Evolutionary conservation across 495 filamentous ascomycete genomes (phyloP).

Genomic region (Mycothermus thermophilus): DNA sequence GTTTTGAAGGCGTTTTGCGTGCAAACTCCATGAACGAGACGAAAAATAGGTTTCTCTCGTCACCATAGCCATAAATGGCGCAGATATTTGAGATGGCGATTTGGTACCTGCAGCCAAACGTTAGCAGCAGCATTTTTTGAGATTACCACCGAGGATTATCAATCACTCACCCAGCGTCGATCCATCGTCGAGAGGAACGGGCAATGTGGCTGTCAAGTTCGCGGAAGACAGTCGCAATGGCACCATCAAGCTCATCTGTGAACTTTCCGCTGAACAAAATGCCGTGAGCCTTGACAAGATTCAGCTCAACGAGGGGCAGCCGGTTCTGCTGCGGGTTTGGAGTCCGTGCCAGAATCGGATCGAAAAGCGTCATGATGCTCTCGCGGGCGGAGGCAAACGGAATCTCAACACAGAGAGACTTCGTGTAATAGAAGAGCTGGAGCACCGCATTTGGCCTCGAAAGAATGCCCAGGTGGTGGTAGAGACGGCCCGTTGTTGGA

Average conservation of each 20-base stretch:
- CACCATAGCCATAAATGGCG: slow-evolving; percentile 28
- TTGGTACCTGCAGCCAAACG: slow-evolving; percentile 34
- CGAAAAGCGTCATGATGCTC: slow-evolving; percentile 57
- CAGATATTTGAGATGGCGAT: slow-evolving; percentile 35
- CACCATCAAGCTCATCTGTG: slow-evolving; percentile 30
- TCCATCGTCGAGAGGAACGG: slow-evolving; percentile 43
- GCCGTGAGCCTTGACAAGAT: slow-evolving; percentile 52
- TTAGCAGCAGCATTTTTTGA: too few relatives aligned
- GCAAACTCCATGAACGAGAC: too few relatives aligned
- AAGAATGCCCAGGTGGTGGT: slow-evolving; percentile 75
- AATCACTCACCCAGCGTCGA: slow-evolving; percentile 48
- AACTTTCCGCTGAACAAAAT: slow-evolving; percentile 42
- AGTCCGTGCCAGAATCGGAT: slow-evolving; percentile 42
- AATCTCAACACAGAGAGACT: slow-evolving; percentile 33
- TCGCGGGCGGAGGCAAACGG: slow-evolving; percentile 51
- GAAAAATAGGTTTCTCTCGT: slow-evolving; percentile 25
- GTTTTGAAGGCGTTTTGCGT: slow-evolving; percentile 20
- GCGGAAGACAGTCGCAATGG: slow-evolving; percentile 37
- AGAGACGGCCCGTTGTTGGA: slow-evolving; percentile 58
- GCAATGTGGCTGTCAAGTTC: slow-evolving; percentile 46
- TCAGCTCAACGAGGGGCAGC: slow-evolving; percentile 21
- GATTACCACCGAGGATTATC: too few relatives aligned
- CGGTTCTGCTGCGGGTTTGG: slow-evolving; percentile 22
- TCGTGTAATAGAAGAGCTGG: slow-evolving; percentile 61
- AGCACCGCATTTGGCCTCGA: slow-evolving; percentile 59